phyloP scores from a whole-genome alignment of 306 rosid genomes.

The Argentina anserina region DNA sequence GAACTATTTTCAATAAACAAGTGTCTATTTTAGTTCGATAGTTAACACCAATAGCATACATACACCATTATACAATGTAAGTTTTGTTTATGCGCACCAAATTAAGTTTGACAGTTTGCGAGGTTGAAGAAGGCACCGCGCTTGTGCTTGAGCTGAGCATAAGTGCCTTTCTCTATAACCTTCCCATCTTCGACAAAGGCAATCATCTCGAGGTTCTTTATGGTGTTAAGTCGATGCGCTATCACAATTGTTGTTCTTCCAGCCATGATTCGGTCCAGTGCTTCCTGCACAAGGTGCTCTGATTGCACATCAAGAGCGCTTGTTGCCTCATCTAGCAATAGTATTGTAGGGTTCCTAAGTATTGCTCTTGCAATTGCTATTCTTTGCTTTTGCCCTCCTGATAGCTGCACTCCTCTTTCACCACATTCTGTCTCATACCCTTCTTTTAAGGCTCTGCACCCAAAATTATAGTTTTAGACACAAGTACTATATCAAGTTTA shows the following conservation, averaged over 20 bases:
- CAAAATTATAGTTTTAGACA: not conserved
- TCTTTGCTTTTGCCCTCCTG: slow-evolving; percentile 97
- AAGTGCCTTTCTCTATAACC: slow-evolving; percentile 80
- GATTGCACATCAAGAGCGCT: slow-evolving; percentile 89
- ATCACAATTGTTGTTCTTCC: slow-evolving; percentile 87
- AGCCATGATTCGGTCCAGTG: slow-evolving; percentile 76
- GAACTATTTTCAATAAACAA: not conserved
- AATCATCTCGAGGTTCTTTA: slow-evolving; percentile 71
- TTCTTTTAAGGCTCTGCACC: slow-evolving; percentile 66
- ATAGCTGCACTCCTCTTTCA: slow-evolving; percentile 92
- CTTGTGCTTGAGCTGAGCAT: slow-evolving; percentile 63
- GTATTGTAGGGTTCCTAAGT: slow-evolving; percentile 67
- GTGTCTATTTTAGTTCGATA: slow-evolving; percentile 5
- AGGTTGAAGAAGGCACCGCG: slow-evolving; percentile 85
- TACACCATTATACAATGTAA: not conserved
- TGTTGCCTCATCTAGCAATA: slow-evolving; percentile 87
- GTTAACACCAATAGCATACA: not conserved
- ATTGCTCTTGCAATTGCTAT: slow-evolving; percentile 93
- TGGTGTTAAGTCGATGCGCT: slow-evolving; percentile 89
- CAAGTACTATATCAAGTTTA: not conserved
- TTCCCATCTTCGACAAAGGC: slow-evolving; percentile 79
- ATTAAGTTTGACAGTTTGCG: slow-evolving; percentile 46
- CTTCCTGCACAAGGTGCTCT: slow-evolving; percentile 87
- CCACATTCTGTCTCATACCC: slow-evolving; percentile 92
- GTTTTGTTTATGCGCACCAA: not conserved